phyloP scores from a whole-genome alignment of 2,329 filamentous ascomycete species.

The Penicillium sp. region DNA sequence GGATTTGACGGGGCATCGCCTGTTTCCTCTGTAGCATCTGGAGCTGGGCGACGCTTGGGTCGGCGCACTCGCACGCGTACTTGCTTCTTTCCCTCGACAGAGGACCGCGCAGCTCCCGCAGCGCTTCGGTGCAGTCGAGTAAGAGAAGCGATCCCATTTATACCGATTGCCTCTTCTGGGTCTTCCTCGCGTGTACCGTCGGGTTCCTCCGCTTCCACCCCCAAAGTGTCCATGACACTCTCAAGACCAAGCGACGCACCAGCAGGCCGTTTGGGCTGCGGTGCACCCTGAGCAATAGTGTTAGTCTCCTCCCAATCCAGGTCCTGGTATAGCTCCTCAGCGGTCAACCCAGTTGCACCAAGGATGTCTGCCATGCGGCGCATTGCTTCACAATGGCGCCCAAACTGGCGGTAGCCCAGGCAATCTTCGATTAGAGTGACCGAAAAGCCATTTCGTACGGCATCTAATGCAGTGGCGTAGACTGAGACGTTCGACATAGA shows the following conservation, averaged over 20 bases:
- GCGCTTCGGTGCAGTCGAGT: conserved; percentile 12
- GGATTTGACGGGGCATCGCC: not conserved
- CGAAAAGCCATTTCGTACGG: conserved; percentile 81
- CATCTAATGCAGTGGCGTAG: conserved; percentile 88
- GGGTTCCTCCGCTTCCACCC: conserved; percentile 23
- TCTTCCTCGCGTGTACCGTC: conserved; percentile 1
- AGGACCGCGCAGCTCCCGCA: conserved; percentile 5
- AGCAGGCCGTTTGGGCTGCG: conserved; percentile 15
- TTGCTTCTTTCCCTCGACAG: conserved; percentile 20
- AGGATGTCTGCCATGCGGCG: conserved; percentile 71
- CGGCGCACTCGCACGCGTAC: conserved; percentile 28
- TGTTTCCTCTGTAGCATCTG: not conserved
- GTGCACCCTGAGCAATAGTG: conserved; percentile 30
- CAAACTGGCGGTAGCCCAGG: conserved; percentile 72
- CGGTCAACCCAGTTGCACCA: conserved; percentile 66
- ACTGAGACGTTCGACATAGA: conserved; percentile 84
- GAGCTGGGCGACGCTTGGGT: conserved; percentile 20
- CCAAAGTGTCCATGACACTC: conserved; percentile 36
- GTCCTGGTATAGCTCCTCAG: conserved; percentile 59
- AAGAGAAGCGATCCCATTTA: conserved; percentile 18
- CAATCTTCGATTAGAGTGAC: conserved; percentile 88
- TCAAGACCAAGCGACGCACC: conserved; percentile 35
- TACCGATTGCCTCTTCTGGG: conserved; percentile 10
- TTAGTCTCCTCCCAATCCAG: conserved; percentile 45
- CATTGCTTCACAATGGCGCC: conserved; percentile 70